Conservation (phyloP, 257 asterid species). For the Nicotiana attenuata region DNA sequence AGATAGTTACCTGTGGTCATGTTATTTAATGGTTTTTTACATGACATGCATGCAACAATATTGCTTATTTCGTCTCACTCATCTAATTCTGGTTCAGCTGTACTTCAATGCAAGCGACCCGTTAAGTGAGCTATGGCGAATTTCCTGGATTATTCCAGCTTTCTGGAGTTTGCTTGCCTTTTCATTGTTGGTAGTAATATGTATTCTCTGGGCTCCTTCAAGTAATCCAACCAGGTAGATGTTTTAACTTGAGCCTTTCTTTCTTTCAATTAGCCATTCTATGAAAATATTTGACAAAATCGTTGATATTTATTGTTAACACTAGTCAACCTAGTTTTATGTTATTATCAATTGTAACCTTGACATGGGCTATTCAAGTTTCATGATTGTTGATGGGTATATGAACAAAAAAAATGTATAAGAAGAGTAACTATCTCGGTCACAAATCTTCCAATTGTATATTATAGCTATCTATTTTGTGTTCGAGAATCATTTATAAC, state of each 20-base stretch:
- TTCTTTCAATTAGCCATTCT: neutral
- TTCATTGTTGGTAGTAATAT: constrained; percentile 27
- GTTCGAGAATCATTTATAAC: neutral
- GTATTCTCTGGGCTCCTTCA: constrained; percentile 42
- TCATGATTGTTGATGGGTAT: neutral
- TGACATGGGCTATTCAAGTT: neutral
- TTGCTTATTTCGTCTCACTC: neutral
- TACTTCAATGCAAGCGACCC: constrained; percentile 53
- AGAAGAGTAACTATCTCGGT: neutral
- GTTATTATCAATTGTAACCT: neutral
- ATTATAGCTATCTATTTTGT: neutral
- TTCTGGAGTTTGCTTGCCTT: constrained; percentile 37
- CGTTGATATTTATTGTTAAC: neutral
- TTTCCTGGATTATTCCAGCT: constrained; percentile 44
- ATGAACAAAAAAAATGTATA: no score
- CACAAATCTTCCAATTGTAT: neutral
- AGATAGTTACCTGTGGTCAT: neutral
- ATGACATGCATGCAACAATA: neutral
- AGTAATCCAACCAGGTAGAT: constrained; percentile 31
- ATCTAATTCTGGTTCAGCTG: constrained; percentile 25
- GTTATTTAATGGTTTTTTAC: neutral
- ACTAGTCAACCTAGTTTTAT: neutral
- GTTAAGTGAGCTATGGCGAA: constrained; percentile 38
- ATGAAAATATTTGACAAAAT: neutral
- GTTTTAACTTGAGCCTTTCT: neutral